Conservation (phyloP, 352 stramenopile species). For the Pythium dissotocum region DNA sequence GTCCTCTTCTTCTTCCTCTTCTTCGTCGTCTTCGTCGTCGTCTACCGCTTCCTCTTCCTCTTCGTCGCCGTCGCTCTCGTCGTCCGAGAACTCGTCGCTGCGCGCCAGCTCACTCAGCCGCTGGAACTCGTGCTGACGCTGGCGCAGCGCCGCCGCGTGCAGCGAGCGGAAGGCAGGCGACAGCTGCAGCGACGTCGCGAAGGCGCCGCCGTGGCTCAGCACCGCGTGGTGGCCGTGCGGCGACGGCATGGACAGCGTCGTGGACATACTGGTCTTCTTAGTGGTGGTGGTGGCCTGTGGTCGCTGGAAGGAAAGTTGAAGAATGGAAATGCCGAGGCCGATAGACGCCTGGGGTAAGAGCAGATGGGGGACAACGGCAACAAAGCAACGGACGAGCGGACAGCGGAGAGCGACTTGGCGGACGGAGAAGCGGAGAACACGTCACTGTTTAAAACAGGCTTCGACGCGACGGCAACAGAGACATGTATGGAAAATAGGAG, state of each 20-base stretch:
- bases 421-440: constrained; percentile 1
- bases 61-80: constrained; percentile 74
- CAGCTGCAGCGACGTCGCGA: constrained; percentile 37
- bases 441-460: constrained; percentile 14
- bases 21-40: constrained; percentile 28
- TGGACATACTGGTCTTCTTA: constrained; percentile 37
- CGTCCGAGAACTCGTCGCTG: constrained; percentile 83
- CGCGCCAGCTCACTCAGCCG: constrained; percentile 69
- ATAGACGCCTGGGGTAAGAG: neutral
- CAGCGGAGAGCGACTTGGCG: constrained; percentile 1
- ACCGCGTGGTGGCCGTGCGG: constrained; percentile 18
- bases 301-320: constrained; percentile 25
- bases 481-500: neutral
- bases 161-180: constrained; percentile 60
- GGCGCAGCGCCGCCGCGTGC: constrained; percentile 42
- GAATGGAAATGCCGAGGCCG: constrained; percentile 15
- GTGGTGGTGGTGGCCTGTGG: neutral
- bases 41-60: constrained; percentile 44
- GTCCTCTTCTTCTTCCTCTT: constrained; percentile 1
- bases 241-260: constrained; percentile 58
- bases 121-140: constrained; percentile 54
- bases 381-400: neutral
- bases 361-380: constrained; percentile 15
- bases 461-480: neutral
- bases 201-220: constrained; percentile 20